Base-by-base conservation (phyloP, 2,329 filamentous ascomycete genomes). In the Pezicula carpinea region DNA sequence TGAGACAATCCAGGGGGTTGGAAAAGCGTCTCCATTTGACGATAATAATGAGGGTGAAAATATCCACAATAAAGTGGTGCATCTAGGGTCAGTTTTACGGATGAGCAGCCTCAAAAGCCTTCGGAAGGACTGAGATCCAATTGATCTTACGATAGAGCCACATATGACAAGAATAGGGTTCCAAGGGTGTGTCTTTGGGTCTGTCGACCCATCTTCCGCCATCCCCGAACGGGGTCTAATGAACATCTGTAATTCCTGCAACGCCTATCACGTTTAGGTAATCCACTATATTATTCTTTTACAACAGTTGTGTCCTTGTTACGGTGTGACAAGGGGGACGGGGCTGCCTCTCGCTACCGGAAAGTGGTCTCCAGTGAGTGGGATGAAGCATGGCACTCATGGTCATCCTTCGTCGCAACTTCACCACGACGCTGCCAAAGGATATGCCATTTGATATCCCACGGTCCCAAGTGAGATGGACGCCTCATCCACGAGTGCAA, bases 41-140 rank as follows among this genome's bases (percentile, higher is more conserved):
- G 38, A 40, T 40, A 40, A 40, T 40, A 23, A 40, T 40, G 38
- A 40, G 38, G 38, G 38, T 29, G 26, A 29, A 29, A 29, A 29
- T 29, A 29, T 29, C 26, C 38, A 38, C 35, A 38, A 17, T 18
- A 38, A 21, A 38, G 35, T 13, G 35, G 21, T 19, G 18, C 17
- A 38, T 15, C 35, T 14, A 21, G 10, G 17, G 17, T 40, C 5
- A 8, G 19, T 26, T 22, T 22, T 22, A 40, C 38, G 21, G 22
- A 19, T 19, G 14, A 22, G 22, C 38, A 40, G 38, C 38, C 38
- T 40, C 38, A 40, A 19, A 26, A 15, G 4, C 22, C 18, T 22
- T 23, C 38, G 38, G 38, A 40, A 22, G 10, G 22, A 15, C 38
- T 40, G 38, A 29, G 4, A 40, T 26, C 38, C 38, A 40, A 40